Evolutionary conservation across 495 filamentous ascomycete species (phyloP), one percentile per base, ranked within the genome.

Genomic region (Pseudevernia furfuracea): DNA sequence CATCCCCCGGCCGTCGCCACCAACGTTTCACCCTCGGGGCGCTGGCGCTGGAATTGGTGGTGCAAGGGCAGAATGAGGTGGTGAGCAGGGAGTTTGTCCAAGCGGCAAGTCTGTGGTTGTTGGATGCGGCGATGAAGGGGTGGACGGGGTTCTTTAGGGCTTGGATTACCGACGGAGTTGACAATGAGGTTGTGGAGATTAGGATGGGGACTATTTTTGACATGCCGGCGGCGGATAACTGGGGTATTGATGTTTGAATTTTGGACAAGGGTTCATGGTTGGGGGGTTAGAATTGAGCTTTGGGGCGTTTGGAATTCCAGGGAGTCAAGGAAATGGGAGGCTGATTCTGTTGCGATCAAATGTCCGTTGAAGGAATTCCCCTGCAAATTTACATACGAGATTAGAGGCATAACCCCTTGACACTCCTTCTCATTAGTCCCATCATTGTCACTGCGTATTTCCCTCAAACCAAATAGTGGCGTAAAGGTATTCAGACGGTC

Each of bases 101-200:
- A 34, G 56, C 56, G 56, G 36, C 56, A 34, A 37, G 56, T 28
- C 8, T 59, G 56, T 59, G 56, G 56, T 23, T 59, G 36, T 12
- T 59, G 56, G 56, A 59, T 59, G 34, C 38, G 56, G 34, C 34
- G 56, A 59, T n/a, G 34, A 41, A 59, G 34, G 38, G 56, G 34
- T 59, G 56, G 56, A 23, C n/a, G 25, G 56, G 38, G 38, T 41
- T 41, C n/a, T 37, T 38, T 15, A 21, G 34, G 34, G 38, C 34
- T 34, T 38, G 56, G 38, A 19, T 41, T 11, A 39, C n/a, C 3
- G 56, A 59, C 23, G 34, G 15, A 19, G 3, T 39, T 8, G 56
- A 59, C 7, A 10, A 28, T 8, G 17, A 59, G 56, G 56, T 59
- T n/a, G 21, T 59, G 10, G 56, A 37, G 56, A 39, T 38, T 37